phyloP scores from a whole-genome alignment of 306 rosid genomes.

The Vigna nakashimae region DNA sequence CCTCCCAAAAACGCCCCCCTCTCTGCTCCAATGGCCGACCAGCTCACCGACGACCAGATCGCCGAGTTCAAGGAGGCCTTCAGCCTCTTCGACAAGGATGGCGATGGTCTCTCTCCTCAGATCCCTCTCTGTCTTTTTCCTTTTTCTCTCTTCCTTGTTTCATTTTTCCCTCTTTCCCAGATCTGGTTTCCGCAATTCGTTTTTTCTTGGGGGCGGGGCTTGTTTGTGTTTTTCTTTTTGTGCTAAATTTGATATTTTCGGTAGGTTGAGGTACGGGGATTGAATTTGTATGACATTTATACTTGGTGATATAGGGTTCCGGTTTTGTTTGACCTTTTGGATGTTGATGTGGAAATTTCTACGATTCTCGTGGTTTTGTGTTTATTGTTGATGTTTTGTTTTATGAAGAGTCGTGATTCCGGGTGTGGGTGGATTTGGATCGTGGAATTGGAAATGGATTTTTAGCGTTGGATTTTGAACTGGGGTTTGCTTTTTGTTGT shows the following conservation, averaged over 20 bases:
- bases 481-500: conserved; percentile 11
- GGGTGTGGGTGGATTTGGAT: conserved; percentile 16
- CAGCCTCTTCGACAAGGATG: conserved; percentile 87
- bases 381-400: conserved; percentile 2
- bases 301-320: not conserved
- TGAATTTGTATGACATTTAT: not conserved
- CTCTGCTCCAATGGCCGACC: conserved; percentile 70
- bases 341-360: not conserved
- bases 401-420: not conserved
- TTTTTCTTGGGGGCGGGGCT: conserved; percentile 36
- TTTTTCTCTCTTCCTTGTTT: not conserved
- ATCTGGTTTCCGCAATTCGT: conserved; percentile 34
- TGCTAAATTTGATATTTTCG: not conserved
- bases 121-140: conserved; percentile 39
- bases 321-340: conserved; percentile 37
- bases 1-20: conserved; percentile 27
- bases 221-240: conserved; percentile 19
- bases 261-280: not conserved
- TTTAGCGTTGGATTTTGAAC: conserved; percentile 2
- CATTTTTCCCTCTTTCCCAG: conserved; percentile 17
- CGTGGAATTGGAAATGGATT: not conserved
- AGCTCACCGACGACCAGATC: conserved; percentile 86
- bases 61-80: conserved; percentile 86
- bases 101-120: conserved; percentile 75
- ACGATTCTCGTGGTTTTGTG: conserved; percentile 5